phyloP scores from a whole-genome alignment of 1,284 basidiomycete species.

The Coniferiporia sulphurascens region DNA sequence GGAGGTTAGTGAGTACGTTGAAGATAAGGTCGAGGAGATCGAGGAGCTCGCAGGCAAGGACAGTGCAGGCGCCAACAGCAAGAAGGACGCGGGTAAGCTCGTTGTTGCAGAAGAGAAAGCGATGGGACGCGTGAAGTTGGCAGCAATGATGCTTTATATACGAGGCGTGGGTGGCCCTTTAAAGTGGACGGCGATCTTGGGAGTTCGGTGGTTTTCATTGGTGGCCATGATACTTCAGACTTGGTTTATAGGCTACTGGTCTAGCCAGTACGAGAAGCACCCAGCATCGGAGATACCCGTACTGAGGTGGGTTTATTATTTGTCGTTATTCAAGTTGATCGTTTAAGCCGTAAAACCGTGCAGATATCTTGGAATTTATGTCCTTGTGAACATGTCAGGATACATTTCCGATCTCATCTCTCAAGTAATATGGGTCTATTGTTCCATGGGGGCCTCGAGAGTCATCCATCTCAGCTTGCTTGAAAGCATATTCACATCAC shows the following conservation, averaged over 20 bases:
- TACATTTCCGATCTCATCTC: background rate
- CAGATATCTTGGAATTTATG: constrained; percentile 23
- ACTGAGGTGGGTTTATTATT: constrained; percentile 32
- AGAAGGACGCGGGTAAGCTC: constrained; percentile 26
- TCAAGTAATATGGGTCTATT: constrained; percentile 1
- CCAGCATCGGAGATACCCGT: constrained; percentile 33
- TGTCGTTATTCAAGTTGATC: constrained; percentile 23
- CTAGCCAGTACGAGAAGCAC: constrained; percentile 31
- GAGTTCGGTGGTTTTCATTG: background rate
- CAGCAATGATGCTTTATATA: constrained; percentile 16
- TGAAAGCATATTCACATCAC: constrained; percentile 31
- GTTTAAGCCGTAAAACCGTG: constrained; percentile 8
- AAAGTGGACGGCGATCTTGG: constrained; percentile 13
- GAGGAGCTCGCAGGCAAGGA: background rate
- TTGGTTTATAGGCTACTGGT: constrained; percentile 39
- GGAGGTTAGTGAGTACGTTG: constrained; percentile 6
- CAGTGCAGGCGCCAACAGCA: constrained; percentile 7
- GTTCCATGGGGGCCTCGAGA: constrained; percentile 2
- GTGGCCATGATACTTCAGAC: constrained; percentile 14
- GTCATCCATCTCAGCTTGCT: constrained; percentile 4
- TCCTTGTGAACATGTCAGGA: constrained; percentile 28
- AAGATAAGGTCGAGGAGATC: constrained; percentile 16
- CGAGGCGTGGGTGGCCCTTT: constrained; percentile 17
- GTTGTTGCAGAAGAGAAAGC: constrained; percentile 39
- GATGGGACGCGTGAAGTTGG: constrained; percentile 35